These are phyloP conservation scores for Penicillium macrosclerotiorum DNA, from an alignment of 495 filamentous ascomycete species.

Conservation along the genomic window DNA sequence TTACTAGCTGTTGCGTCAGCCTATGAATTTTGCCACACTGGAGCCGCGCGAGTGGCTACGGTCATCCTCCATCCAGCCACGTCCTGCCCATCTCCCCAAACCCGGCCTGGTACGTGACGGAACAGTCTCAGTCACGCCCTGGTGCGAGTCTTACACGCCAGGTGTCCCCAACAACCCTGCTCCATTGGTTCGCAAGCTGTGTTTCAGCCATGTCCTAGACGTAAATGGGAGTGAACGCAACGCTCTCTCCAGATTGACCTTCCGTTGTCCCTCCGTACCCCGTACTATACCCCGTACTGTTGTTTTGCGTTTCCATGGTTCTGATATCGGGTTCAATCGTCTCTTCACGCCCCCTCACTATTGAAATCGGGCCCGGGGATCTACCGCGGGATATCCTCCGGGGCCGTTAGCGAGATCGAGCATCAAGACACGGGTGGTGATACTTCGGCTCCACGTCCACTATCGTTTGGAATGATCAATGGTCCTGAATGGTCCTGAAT, in stretches of 20 bases:
- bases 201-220: conserved; percentile 7
- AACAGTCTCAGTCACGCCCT: too few relatives aligned
- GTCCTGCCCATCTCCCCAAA: too few relatives aligned
- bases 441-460: conserved; percentile 5
- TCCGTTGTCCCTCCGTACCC: too few relatives aligned
- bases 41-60: conserved; percentile 10
- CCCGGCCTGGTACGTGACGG: too few relatives aligned
- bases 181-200: conserved; percentile 6
- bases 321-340: not conserved
- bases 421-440: conserved; percentile 9
- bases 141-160: conserved; percentile 6
- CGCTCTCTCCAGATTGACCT: too few relatives aligned
- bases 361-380: conserved; percentile 19
- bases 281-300: not conserved
- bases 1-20: conserved; percentile 15
- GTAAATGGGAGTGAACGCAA: too few relatives aligned
- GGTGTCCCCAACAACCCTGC: conserved; percentile 5
- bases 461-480: not conserved
- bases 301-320: too few relatives aligned
- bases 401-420: conserved; percentile 20
- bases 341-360: not conserved
- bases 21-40: conserved; percentile 14
- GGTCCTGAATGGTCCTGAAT: too few relatives aligned
- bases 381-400: conserved; percentile 17
- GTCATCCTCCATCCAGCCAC: conserved; percentile 11